Evolutionary conservation across 192 early-diverging fungal species (phyloP).

Genomic region (Phycomyces blakesleeanus): DNA sequence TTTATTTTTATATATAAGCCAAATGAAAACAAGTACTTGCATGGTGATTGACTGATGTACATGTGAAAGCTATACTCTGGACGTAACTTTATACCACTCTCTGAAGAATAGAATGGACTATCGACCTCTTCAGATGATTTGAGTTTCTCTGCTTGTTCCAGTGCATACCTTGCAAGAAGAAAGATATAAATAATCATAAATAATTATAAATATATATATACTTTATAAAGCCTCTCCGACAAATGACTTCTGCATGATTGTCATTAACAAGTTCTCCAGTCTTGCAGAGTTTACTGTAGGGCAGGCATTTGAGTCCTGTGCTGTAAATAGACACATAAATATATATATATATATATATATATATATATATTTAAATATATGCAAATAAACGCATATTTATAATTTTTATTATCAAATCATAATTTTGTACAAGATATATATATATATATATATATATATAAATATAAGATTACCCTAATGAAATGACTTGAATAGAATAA

Average conservation of each 20-base stretch:
- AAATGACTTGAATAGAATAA: constrained; percentile 21
- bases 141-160: background rate
- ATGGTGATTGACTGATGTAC: constrained; percentile 76
- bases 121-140: background rate
- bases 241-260: constrained; percentile 87
- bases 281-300: constrained; percentile 48
- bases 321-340: constrained; percentile 30
- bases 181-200: background rate
- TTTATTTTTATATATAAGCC: too few species aligned
- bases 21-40: constrained; percentile 38
- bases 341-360: background rate
- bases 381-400: constrained; percentile 1
- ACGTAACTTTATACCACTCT: constrained; percentile 10
- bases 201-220: constrained; percentile 28
- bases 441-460: background rate
- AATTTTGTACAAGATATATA: too few species aligned
- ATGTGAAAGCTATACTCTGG: constrained; percentile 54
- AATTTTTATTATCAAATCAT: too few species aligned
- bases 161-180: constrained; percentile 7
- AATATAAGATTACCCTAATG: constrained; percentile 15
- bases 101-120: constrained; percentile 6
- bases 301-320: constrained; percentile 85
- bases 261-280: constrained; percentile 74
- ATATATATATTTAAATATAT: background rate
- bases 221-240: constrained; percentile 71